phyloP scores from a whole-genome alignment of 768 basidiomycete species.

The Hysterangium stoloniferum region DNA sequence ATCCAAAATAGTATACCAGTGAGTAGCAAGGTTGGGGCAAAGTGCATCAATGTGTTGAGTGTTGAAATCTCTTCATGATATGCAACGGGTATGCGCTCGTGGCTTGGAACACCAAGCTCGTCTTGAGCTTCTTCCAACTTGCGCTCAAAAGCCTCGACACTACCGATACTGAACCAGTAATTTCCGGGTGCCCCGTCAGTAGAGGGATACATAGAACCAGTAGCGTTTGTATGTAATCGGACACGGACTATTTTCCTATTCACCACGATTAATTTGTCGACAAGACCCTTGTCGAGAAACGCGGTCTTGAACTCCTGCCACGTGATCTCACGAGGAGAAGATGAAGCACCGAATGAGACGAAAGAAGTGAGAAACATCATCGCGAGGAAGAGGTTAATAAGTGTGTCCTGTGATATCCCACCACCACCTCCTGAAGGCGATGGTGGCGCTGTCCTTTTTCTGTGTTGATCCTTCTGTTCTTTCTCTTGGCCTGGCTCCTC shows the following conservation, averaged over 20 bases:
- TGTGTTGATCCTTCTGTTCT: too few relatives aligned
- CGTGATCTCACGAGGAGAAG: slow-evolving; percentile 77
- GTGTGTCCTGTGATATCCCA: background rate
- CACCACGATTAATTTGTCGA: slow-evolving; percentile 87
- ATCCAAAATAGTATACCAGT: slow-evolving; percentile 87
- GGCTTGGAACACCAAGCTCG: slow-evolving; percentile 85
- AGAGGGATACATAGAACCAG: slow-evolving; percentile 66
- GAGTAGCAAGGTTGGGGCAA: slow-evolving; percentile 91
- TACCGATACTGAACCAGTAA: slow-evolving; percentile 96
- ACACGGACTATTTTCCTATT: slow-evolving; percentile 88
- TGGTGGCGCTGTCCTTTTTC: background rate
- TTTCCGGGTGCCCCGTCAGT: slow-evolving; percentile 46
- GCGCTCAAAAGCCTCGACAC: slow-evolving; percentile 93
- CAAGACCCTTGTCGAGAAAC: slow-evolving; percentile 92
- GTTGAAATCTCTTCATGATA: slow-evolving; percentile 94
- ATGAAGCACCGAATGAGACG: slow-evolving; percentile 45
- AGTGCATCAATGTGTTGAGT: slow-evolving; percentile 72
- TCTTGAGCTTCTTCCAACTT: slow-evolving; percentile 90
- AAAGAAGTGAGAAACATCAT: slow-evolving; percentile 39
- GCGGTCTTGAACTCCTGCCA: slow-evolving; percentile 99
- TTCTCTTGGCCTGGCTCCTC: background rate
- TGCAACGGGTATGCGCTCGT: slow-evolving; percentile 92
- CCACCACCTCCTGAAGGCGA: background rate
- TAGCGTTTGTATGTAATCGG: slow-evolving; percentile 86
- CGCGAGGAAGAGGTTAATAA: background rate